Base-by-base conservation (phyloP, 164 flowering plant genomes). In the Umbellularia californica region DNA sequence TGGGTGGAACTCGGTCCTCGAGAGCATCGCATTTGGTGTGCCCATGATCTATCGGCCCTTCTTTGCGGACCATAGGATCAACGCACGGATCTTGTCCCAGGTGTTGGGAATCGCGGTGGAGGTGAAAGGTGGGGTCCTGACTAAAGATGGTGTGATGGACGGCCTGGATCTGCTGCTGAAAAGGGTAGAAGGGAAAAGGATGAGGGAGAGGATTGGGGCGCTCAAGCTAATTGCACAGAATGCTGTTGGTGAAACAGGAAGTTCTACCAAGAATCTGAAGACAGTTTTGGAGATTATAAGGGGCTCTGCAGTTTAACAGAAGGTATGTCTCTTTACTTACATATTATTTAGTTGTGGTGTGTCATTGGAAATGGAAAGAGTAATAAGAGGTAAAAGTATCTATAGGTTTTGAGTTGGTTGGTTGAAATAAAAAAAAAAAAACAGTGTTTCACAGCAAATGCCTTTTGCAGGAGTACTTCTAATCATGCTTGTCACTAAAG, bases 1-100 rank as follows among this genome's bases (percentile, higher is more conserved):
- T 33, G 83, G 84, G 7, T 81, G 86, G 86, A 81, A 81, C 66
- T 82, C 86, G 22, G 77, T 77, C 50, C 28, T 78, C 27, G 84
- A 84, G 65, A 78, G 82, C 52, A 75, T 84, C 55, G 73, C 72
- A 2, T 71, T 72, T 5, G 84, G 84, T 20, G 83, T 80, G 28
- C 84, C 84, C 5, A 55, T 84, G 77, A 73, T 83, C n/a, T 77
- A 80, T 14, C 74, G 80, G 55, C 83, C 83, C 2, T 60, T 78
- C 41, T 76, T 77, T 47, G 86, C 76, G 2, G 86, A 83, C n/a
- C 86, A 83, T 27, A 73, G 33, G 65, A 5, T 80, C 60, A 84
- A 84, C 52, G 75, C 69, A 0, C 63, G 67, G 22, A 5, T 78
- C 71, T 63, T 82, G 27, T 70, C 79, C 0, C 72, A 72, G 3